Base-by-base conservation (phyloP, 306 rosid genomes). In the Lathyrus sativus region DNA sequence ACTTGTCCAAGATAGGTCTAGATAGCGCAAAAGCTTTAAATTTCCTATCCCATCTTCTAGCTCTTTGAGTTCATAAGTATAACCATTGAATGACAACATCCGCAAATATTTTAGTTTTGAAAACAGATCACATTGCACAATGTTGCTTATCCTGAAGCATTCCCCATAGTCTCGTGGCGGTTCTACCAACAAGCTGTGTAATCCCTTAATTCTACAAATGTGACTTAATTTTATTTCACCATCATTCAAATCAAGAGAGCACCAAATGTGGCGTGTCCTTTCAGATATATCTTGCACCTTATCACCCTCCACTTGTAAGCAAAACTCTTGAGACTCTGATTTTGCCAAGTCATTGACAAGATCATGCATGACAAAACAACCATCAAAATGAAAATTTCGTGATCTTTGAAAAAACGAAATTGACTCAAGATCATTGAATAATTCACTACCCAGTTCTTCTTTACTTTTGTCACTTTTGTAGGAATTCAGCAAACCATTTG, bases 261-360 rank as follows among this genome's bases (percentile, higher is more conserved):
- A 59, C 1, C 67, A 66, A 38, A 80, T 6, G 11, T 66, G 66
- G 3, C 45, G 72, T 4, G 54, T 71, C 12, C 63, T 74, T 67
- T 58, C 6, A 10, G 33, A 50, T 31, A 31, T 31, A 31, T 5
- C 37, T 31, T 31, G 0, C 42, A 37, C 4, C 13, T 4, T 37
- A 24, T 38, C 43, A 7, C 13, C 54, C 18, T 24, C 29, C 13
- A 72, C 7, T n/a, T 9, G 29, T 9, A 22, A 61, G 26, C 53
- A 74, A 28, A 55, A 46, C 2, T 58, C 76, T 13, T 81, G 79
- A 9, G 85, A 63, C 12, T 78, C 85, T 33, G 42, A 74, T 31
- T 55, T 74, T 0, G 82, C 80, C 41, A 85, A 59, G 7, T 24
- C 26, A 24, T 24, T 24, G 26, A 24, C 26, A 24, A 24, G 26